Conservation (phyloP, 148 eudicot species). For the Chenopodium formosanum region DNA sequence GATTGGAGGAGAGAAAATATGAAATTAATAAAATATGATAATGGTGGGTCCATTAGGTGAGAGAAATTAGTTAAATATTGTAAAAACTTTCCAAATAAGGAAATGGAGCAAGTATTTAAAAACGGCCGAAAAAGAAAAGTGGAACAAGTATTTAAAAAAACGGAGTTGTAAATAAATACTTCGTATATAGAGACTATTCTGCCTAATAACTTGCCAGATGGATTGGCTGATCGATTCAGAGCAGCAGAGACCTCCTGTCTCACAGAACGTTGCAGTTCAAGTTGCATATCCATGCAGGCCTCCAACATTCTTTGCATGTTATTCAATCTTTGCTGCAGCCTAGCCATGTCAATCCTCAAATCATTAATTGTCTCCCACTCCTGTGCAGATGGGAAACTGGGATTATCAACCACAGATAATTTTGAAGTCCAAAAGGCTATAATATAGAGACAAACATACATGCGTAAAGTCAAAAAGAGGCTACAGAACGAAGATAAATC, state of each 20-base stretch:
- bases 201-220: slow-evolving; percentile 39
- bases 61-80: too few species aligned
- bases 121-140: too few species aligned
- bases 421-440: background rate
- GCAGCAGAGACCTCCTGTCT: slow-evolving; percentile 84
- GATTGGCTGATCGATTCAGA: slow-evolving; percentile 45
- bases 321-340: slow-evolving; percentile 78
- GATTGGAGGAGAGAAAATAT: too few species aligned
- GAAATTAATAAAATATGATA: too few species aligned
- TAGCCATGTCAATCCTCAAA: slow-evolving; percentile 78
- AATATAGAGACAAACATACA: background rate
- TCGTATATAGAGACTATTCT: background rate
- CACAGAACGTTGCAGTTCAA: slow-evolving; percentile 76
- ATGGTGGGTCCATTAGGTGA: too few species aligned
- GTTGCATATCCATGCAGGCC: slow-evolving; percentile 92
- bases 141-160: too few species aligned
- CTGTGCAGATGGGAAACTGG: slow-evolving; percentile 34
- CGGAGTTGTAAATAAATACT: too few species aligned
- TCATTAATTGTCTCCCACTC: slow-evolving; percentile 82
- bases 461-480: background rate
- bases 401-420: background rate
- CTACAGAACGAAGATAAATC: background rate
- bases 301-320: slow-evolving; percentile 92
- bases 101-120: too few species aligned
- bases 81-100: too few species aligned